Conservation (phyloP, 2,329 filamentous ascomycete genomes). For the Aspergillus viridinutans region DNA sequence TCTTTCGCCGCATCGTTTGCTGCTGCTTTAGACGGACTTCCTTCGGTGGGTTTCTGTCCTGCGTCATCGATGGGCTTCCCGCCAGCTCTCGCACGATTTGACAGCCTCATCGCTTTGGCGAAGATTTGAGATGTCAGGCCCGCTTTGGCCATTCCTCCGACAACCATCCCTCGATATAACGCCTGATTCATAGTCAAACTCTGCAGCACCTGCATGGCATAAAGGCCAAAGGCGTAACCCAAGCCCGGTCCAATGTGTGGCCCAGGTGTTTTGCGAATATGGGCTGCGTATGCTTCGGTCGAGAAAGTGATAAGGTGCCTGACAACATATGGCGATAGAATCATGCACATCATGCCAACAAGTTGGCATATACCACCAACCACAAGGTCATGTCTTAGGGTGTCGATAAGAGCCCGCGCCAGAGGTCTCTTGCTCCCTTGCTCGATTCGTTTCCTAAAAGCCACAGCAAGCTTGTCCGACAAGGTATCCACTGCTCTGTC, state of each 20-base stretch:
- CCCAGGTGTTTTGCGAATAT: constrained; percentile 46
- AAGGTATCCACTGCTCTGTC: constrained; percentile 67
- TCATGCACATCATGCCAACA: constrained; percentile 65
- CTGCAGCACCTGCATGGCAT: constrained; percentile 77
- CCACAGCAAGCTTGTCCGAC: constrained; percentile 60
- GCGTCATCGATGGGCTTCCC: constrained; percentile 55
- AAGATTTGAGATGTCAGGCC: constrained; percentile 84
- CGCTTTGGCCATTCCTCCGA: constrained; percentile 77
- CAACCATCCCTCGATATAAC: constrained; percentile 86
- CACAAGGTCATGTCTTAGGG: constrained; percentile 79
- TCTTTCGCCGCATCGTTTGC: constrained; percentile 56
- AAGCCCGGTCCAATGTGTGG: constrained; percentile 73
- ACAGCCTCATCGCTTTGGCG: constrained; percentile 86
- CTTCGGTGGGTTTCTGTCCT: constrained; percentile 32
- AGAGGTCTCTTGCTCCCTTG: constrained; percentile 70
- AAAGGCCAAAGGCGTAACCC: constrained; percentile 79
- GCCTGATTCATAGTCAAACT: constrained; percentile 84
- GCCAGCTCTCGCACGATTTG: constrained; percentile 80
- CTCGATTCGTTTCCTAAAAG: constrained; percentile 65
- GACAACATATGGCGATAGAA: constrained; percentile 78
- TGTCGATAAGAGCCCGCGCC: constrained; percentile 77
- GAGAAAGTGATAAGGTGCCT: constrained; percentile 85
- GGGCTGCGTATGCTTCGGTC: constrained; percentile 68
- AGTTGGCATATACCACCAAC: constrained; percentile 76
- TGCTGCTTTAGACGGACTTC: constrained; percentile 40